phyloP scores from a whole-genome alignment of 2,329 filamentous ascomycete genomes.

The Talaromyces sp. region DNA sequence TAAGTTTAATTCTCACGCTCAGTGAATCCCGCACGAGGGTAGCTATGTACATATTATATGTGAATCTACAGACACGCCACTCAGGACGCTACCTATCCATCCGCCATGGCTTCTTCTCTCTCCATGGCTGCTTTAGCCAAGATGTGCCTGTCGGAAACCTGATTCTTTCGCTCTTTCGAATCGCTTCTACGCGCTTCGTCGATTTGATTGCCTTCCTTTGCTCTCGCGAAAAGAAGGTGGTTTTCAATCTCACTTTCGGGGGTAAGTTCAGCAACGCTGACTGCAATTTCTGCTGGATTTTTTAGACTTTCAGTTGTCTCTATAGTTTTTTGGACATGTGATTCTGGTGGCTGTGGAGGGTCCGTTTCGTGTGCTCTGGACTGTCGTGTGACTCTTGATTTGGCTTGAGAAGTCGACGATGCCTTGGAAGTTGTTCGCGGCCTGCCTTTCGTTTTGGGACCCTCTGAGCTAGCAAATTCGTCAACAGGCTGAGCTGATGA shows the following conservation, averaged over 20 bases:
- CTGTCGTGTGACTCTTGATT: background rate
- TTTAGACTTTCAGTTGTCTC: background rate
- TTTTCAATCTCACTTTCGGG: slow-evolving; percentile 8
- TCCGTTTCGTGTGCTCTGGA: background rate
- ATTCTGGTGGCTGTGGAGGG: background rate
- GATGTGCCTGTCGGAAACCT: slow-evolving; percentile 28
- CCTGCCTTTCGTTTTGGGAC: background rate
- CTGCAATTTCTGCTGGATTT: slow-evolving; percentile 1
- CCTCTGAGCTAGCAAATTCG: background rate
- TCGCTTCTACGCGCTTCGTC: background rate
- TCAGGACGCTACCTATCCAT: slow-evolving; percentile 11
- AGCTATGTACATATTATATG: background rate
- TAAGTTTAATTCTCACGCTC: background rate
- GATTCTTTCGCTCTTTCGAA: slow-evolving; percentile 26
- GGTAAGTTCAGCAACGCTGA: slow-evolving; percentile 9
- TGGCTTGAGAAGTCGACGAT: background rate
- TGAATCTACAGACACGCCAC: background rate
- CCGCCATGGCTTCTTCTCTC: slow-evolving; percentile 34
- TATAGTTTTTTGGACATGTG: background rate
- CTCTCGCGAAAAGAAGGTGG: background rate
- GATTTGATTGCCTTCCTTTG: background rate
- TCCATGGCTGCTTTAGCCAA: slow-evolving; percentile 33
- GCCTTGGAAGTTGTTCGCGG: background rate
- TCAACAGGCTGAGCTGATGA: background rate
- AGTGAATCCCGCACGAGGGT: background rate